A percentile compares a stretch with the other conserved stretches of the same genome.
Evolutionary conservation across 2,329 filamentous ascomycete genomes (phyloP).

Genomic region (Tolypocladium endophyticum): DNA sequence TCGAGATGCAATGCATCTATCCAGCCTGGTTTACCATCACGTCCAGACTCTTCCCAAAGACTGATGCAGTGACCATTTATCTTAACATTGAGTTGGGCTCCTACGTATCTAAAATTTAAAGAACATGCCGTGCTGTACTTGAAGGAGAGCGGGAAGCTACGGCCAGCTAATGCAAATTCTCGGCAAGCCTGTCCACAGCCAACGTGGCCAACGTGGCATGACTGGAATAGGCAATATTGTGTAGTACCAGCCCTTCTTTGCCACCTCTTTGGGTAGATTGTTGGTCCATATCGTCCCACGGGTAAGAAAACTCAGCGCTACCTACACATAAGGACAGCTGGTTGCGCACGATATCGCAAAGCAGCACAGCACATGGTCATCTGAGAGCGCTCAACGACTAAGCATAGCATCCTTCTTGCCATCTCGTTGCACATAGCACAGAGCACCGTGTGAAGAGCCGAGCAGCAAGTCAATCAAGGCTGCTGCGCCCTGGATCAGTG

Average conservation of each 20-base stretch:
- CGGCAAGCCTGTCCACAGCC: background rate
- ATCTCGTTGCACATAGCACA: background rate
- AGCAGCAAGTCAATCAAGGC: background rate
- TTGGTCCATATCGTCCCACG: background rate
- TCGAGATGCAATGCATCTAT: background rate
- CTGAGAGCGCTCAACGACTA: background rate
- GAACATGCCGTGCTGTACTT: too few species aligned
- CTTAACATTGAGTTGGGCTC: background rate
- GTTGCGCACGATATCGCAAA: background rate
- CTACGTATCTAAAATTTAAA: too few species aligned
- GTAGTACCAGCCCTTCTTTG: background rate
- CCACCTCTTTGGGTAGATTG: background rate
- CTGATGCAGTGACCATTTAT: background rate
- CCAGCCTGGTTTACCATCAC: background rate
- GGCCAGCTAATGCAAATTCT: background rate
- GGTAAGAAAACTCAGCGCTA: background rate
- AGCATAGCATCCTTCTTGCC: background rate
- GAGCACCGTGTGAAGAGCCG: background rate
- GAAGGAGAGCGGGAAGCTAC: background rate
- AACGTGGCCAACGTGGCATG: background rate
- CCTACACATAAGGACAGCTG: background rate
- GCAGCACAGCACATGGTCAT: background rate
- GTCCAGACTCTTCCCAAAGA: too few species aligned
- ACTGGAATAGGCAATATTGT: background rate
- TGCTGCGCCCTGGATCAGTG: background rate